Evolutionary conservation across 2,329 filamentous ascomycete genomes (phyloP).

Genomic region (Camillea tinctor): DNA sequence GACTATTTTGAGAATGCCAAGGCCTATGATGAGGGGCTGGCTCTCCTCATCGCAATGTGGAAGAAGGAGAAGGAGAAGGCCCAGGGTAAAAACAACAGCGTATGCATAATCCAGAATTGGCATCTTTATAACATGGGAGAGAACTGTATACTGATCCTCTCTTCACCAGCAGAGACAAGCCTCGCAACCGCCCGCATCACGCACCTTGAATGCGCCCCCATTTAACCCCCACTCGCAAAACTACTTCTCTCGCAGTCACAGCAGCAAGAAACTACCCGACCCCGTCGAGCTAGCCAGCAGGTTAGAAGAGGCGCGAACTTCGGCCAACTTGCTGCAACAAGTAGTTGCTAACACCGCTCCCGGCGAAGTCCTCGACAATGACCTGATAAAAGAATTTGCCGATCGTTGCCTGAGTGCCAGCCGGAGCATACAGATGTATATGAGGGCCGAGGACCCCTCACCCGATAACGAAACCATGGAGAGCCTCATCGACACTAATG

Average conservation of each 20-base stretch:
- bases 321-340: constrained; percentile 88
- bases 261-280: constrained; percentile 55
- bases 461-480: constrained; percentile 95
- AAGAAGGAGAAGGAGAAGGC: constrained; percentile 75
- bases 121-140: constrained; percentile 10
- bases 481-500: constrained; percentile 90
- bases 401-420: constrained; percentile 81
- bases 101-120: constrained; percentile 28
- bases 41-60: constrained; percentile 80
- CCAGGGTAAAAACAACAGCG: constrained; percentile 48
- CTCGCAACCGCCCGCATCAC: constrained; percentile 30
- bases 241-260: constrained; percentile 55
- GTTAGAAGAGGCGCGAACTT: constrained; percentile 86
- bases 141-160: constrained; percentile 12
- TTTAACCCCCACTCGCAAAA: constrained; percentile 49
- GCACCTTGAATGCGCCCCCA: constrained; percentile 43
- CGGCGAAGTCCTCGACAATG: constrained; percentile 72
- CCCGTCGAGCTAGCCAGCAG: constrained; percentile 77
- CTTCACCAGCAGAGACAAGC: constrained; percentile 22
- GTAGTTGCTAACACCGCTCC: constrained; percentile 83
- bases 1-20: constrained; percentile 74
- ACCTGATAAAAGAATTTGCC: constrained; percentile 90
- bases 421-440: constrained; percentile 81
- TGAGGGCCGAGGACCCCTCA: constrained; percentile 71
- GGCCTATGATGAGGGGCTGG: constrained; percentile 70